Conservation (phyloP, 495 filamentous ascomycete genomes). For the Articulospora tetracladia region DNA sequence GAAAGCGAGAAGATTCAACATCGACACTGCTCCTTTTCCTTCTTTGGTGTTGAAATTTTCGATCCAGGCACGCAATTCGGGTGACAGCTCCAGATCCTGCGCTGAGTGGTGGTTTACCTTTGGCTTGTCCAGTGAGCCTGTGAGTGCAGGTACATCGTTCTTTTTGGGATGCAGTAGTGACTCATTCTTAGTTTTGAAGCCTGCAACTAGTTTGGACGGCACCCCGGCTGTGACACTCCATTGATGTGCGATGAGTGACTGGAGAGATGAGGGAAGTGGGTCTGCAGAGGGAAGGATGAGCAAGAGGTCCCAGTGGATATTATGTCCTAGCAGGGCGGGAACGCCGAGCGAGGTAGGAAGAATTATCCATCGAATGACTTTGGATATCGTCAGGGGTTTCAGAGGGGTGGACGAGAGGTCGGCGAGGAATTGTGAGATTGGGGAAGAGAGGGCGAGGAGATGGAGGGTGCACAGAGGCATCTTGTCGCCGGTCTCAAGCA, state of each 20-base stretch:
- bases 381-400: slow-evolving; percentile 43
- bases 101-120: slow-evolving; percentile 33
- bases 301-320: slow-evolving; percentile 53
- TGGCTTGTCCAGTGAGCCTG: slow-evolving; percentile 29
- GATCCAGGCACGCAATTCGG: slow-evolving; percentile 50
- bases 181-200: slow-evolving; percentile 43
- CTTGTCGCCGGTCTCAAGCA: not conserved
- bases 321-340: slow-evolving; percentile 39
- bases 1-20: slow-evolving; percentile 69
- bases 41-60: slow-evolving; percentile 20
- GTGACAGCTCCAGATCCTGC: slow-evolving; percentile 51
- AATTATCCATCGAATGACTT: slow-evolving; percentile 53
- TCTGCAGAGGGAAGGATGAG: slow-evolving; percentile 41
- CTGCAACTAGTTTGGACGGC: slow-evolving; percentile 44
- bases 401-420: slow-evolving; percentile 23
- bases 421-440: slow-evolving; percentile 25
- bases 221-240: slow-evolving; percentile 48
- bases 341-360: slow-evolving; percentile 46
- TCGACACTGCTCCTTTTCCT: slow-evolving; percentile 50
- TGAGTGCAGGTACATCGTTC: slow-evolving; percentile 32
- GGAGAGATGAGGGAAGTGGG: slow-evolving; percentile 34
- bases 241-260: slow-evolving; percentile 38
- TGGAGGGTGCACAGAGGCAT: slow-evolving; percentile 47
- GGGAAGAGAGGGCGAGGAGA: slow-evolving; percentile 35
- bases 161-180: slow-evolving; percentile 38